Base-by-base conservation (phyloP, 768 basidiomycete genomes). In the Nidularia pulvinata region DNA sequence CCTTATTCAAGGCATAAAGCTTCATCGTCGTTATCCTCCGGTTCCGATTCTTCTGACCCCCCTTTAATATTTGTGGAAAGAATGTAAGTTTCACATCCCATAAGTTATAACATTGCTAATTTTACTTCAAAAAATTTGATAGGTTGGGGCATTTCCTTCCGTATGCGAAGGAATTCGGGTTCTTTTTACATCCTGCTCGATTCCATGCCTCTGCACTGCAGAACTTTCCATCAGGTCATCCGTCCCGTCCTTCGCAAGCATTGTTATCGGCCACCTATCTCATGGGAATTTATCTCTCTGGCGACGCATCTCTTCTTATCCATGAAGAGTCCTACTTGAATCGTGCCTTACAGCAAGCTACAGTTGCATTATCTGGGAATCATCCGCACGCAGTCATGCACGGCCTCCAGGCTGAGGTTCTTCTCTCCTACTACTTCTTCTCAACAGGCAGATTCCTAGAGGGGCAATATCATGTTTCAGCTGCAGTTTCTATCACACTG, bases 351-450 rank as follows among this genome's bases (percentile, higher is more conserved):
- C 64, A 75, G 9, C 68, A 72, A 25, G 66, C 76, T 0, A 66
- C 76, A 6, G 65, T 65, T 3, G 61, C 64, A 7, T 61, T 81
- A 7, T 73, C 76, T 3, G 65, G 69, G 6, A 55, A 52, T 1
- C 80, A 83, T 34, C 74, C 75, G 33, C 58, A 71, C 2, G 62
- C 63, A 57, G 68, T 79, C n/a, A 60, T 84, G 39, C 74, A 82
- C 33, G 67, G 77, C 1, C 69, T 84, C 11, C 83, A 84, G 57
- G 71, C 79, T 1, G 79, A 86, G 53, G 69, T 86, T 3, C 69
- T 89, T 19, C 70, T 88, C 19, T 66, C 81, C 1, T 73, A 74
- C 51, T 86, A 81, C 58, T 81, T 86, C 62, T 81, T 84, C 55
- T 69, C 74, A 13, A 68, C 72, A 22, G 82, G 78, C 22, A 70